phyloP scores from a whole-genome alignment of 139 green algal genomes.

The Chlorella sp. region DNA sequence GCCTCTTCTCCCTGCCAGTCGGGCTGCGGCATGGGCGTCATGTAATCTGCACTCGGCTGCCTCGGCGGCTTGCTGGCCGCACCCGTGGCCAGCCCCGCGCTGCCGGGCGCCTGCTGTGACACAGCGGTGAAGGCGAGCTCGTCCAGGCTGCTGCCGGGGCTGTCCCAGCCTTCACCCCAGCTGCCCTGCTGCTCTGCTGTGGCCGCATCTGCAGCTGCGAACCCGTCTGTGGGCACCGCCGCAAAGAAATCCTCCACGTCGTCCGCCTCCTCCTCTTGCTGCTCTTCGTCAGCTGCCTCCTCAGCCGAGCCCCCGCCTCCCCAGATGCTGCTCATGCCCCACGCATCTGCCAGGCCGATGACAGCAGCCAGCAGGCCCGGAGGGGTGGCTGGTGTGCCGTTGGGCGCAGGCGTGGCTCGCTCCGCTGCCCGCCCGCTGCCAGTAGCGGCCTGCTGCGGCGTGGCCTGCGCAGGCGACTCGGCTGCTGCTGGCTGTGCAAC shows the following conservation, averaged over 20 bases:
- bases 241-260: neutral
- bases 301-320: neutral
- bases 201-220: neutral
- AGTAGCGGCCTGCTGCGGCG: neutral
- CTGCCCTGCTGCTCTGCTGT: neutral
- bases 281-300: neutral
- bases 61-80: constrained; percentile 9
- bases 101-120: neutral
- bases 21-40: constrained; percentile 31
- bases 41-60: neutral
- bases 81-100: neutral
- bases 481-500: neutral
- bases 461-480: neutral
- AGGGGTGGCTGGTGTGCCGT: constrained; percentile 6
- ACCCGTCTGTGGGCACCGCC: neutral
- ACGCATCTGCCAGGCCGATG: constrained; percentile 24
- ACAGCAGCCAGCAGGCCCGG: constrained; percentile 33
- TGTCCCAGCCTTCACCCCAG: constrained; percentile 20
- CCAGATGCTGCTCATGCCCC: constrained; percentile 15
- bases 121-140: constrained; percentile 2
- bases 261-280: neutral
- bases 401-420: neutral
- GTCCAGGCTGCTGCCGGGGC: constrained; percentile 32
- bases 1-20: neutral
- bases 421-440: neutral